These are phyloP conservation scores for Penicillium egyptiacum DNA, from an alignment of 495 filamentous ascomycete species.

Conservation along the genomic window DNA sequence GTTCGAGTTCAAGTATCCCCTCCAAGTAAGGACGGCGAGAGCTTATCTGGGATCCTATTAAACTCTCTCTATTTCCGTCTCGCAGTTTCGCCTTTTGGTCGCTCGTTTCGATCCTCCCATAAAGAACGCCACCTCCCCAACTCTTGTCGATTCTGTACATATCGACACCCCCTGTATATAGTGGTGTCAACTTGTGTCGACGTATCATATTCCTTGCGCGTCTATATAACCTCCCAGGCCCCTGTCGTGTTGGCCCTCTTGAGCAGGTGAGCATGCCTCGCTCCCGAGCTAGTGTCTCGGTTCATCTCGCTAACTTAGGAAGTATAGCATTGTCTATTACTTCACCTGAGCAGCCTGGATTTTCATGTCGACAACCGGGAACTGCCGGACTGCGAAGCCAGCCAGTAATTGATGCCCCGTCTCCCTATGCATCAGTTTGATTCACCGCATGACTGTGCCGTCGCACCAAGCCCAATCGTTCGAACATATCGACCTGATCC, in stretches of 20 bases:
- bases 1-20: neutral
- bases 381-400: constrained; percentile 24
- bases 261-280: constrained; percentile 19
- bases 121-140: constrained; percentile 9
- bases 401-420: constrained; percentile 22
- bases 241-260: neutral
- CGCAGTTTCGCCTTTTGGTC: constrained; percentile 9
- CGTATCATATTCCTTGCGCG: neutral
- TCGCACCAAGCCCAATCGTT: constrained; percentile 46
- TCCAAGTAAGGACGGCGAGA: constrained; percentile 22
- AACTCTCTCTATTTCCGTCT: constrained; percentile 23
- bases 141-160: constrained; percentile 19
- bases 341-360: neutral
- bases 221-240: constrained; percentile 10
- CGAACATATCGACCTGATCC: constrained; percentile 40
- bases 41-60: constrained; percentile 23
- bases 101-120: constrained; percentile 10
- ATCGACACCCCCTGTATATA: constrained; percentile 26
- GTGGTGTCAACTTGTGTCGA: constrained; percentile 14
- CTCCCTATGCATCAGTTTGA: constrained; percentile 38
- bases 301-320: constrained; percentile 1
- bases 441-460: constrained; percentile 28
- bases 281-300: neutral
- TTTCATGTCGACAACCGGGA: constrained; percentile 14
- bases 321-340: constrained; percentile 1